These are phyloP conservation scores for Citrus medica DNA, from an alignment of 345 rosid genomes.

Conservation along the genomic window DNA sequence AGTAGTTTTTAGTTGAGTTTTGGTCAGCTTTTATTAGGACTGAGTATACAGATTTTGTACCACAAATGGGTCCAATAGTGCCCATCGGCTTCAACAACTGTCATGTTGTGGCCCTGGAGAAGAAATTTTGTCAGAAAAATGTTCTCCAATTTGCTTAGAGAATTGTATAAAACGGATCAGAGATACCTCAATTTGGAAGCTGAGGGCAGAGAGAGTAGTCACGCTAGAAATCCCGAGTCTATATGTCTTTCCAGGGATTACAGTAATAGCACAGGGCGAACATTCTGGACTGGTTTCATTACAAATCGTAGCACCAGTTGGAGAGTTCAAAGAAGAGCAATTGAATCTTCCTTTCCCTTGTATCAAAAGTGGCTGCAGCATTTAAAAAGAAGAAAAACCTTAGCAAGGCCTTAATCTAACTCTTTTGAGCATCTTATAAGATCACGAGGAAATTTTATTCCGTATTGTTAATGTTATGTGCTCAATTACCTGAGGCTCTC, in stretches of 20 bases:
- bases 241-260: constrained; percentile 51
- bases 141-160: background rate
- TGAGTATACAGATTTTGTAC: constrained; percentile 60
- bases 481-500: constrained; percentile 61
- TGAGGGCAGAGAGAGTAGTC: constrained; percentile 63
- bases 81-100: constrained; percentile 78
- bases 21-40: constrained; percentile 54
- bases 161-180: background rate
- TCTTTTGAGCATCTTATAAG: no score
- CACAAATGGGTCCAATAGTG: constrained; percentile 62
- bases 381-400: background rate
- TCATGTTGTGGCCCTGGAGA: constrained; percentile 31
- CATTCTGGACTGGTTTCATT: constrained; percentile 48
- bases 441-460: background rate
- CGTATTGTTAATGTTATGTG: background rate
- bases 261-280: constrained; percentile 34
- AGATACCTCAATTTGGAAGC: constrained; percentile 68
- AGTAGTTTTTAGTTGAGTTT: constrained; percentile 58
- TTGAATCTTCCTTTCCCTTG: constrained; percentile 66
- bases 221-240: constrained; percentile 56
- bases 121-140: background rate
- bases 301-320: constrained; percentile 33
- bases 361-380: constrained; percentile 42
- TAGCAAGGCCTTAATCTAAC: background rate
- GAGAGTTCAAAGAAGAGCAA: constrained; percentile 36